These are phyloP conservation scores for Pulicaria dysenterica DNA, from an alignment of 129 eudicot species.

Conservation along the genomic window DNA sequence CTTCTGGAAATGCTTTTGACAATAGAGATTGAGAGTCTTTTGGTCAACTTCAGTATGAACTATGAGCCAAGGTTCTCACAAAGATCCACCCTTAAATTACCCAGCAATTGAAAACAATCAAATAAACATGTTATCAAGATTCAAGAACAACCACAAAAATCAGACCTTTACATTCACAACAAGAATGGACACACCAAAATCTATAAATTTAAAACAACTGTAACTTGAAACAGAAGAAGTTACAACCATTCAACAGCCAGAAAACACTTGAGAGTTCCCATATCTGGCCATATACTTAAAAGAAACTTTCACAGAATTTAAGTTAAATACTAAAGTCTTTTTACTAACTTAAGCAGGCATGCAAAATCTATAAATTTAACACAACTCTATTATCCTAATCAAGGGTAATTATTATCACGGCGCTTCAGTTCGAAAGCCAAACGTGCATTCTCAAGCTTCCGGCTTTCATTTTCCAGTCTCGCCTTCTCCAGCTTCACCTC, in stretches of 20 bases:
- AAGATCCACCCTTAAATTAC: no score
- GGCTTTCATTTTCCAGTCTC: conserved; percentile 39
- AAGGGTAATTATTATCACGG: background rate
- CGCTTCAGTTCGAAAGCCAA: conserved; percentile 34
- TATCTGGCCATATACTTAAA: background rate
- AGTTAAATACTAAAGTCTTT: background rate
- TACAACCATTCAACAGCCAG: background rate
- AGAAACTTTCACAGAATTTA: background rate
- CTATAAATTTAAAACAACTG: no score
- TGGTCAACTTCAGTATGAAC: no score
- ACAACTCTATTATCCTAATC: background rate
- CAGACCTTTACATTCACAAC: no score
- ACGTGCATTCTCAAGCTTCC: conserved; percentile 45
- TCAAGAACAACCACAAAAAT: no score
- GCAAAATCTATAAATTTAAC: background rate
- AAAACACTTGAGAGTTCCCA: background rate
- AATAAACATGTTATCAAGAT: no score
- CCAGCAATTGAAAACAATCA: no score
- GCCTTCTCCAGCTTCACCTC: conserved; percentile 37
- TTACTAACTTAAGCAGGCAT: background rate
- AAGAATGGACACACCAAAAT: background rate
- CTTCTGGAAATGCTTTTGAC: no score
- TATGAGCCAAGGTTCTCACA: no score
- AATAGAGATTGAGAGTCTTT: no score
- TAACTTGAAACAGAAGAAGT: conserved; percentile 3